These are phyloP conservation scores for Starmerella kuoi DNA, from an alignment of 805 yeast genomes.

Conservation along the genomic window DNA sequence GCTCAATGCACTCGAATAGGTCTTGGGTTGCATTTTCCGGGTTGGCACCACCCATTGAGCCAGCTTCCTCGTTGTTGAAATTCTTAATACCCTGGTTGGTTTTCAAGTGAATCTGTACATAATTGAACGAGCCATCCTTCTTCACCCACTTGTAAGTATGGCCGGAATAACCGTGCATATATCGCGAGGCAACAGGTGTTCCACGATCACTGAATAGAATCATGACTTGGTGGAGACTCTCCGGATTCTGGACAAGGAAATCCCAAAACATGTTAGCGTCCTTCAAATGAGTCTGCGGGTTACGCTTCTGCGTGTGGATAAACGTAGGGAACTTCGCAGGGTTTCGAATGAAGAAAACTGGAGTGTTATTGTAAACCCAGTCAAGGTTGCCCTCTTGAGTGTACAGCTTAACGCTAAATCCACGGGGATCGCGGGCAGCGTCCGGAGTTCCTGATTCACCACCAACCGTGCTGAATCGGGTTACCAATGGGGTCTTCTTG, in stretches of 20 bases:
- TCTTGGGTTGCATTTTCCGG: slow-evolving; percentile 41
- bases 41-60: slow-evolving; percentile 35
- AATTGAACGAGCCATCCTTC: slow-evolving; percentile 37
- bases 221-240: slow-evolving; percentile 44
- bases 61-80: slow-evolving; percentile 37
- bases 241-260: slow-evolving; percentile 43
- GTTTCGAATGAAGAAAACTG: slow-evolving; percentile 52
- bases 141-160: slow-evolving; percentile 51
- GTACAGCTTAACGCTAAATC: slow-evolving; percentile 54
- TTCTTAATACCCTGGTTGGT: slow-evolving; percentile 41
- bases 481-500: slow-evolving; percentile 56
- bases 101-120: slow-evolving; percentile 43
- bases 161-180: slow-evolving; percentile 54
- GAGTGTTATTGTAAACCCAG: slow-evolving; percentile 66
- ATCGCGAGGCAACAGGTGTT: slow-evolving; percentile 42
- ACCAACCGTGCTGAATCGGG: slow-evolving; percentile 55
- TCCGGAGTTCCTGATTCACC: slow-evolving; percentile 60
- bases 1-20: slow-evolving; percentile 36
- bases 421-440: slow-evolving; percentile 60
- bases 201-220: slow-evolving; percentile 50
- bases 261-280: slow-evolving; percentile 50
- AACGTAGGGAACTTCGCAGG: slow-evolving; percentile 53
- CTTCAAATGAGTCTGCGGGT: slow-evolving; percentile 51
- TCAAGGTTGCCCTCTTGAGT: slow-evolving; percentile 59
- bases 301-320: slow-evolving; percentile 59